Evolutionary conservation across 805 yeast species (phyloP).

Genomic region (Wickerhamomyces canadensis): DNA sequence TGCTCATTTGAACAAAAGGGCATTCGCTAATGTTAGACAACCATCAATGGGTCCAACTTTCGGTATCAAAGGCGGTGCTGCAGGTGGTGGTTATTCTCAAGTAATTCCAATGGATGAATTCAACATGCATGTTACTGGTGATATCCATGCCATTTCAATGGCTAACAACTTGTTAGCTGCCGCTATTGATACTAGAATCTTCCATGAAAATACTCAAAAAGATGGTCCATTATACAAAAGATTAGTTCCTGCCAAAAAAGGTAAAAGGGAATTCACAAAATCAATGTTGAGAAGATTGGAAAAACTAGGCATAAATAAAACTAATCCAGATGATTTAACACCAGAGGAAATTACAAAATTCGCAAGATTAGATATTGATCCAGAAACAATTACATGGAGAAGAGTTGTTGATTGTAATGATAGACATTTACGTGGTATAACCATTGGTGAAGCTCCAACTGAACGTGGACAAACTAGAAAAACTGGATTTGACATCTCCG

Average conservation of each 20-base stretch:
- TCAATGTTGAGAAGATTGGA: constrained; percentile 72
- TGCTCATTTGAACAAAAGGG: constrained; percentile 76
- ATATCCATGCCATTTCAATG: constrained; percentile 91
- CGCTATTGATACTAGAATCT: constrained; percentile 94
- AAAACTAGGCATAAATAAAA: constrained; percentile 76
- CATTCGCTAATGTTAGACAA: constrained; percentile 94
- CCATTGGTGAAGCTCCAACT: constrained; percentile 88
- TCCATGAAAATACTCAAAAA: constrained; percentile 87
- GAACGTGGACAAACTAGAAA: constrained; percentile 83
- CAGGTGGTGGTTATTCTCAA: constrained; percentile 98
- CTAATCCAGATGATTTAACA: constrained; percentile 76
- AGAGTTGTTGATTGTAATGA: constrained; percentile 95
- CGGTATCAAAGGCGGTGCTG: constrained; percentile 99
- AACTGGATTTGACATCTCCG: constrained; percentile 94
- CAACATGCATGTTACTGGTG: constrained; percentile 96
- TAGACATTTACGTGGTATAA: constrained; percentile 81
- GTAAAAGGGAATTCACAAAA: constrained; percentile 69
- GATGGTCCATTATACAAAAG: constrained; percentile 78
- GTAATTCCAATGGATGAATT: constrained; percentile 99
- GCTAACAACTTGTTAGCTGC: constrained; percentile 94
- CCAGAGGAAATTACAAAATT: constrained; percentile 68
- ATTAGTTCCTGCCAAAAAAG: constrained; percentile 81
- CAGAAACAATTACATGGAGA: constrained; percentile 82
- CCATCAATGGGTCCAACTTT: constrained; percentile 99
- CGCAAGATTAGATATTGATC: constrained; percentile 85